A percentile compares a stretch with the other conserved stretches of the same genome.
Conservation (phyloP, 129 eudicot species). For the Tagetes patula region DNA sequence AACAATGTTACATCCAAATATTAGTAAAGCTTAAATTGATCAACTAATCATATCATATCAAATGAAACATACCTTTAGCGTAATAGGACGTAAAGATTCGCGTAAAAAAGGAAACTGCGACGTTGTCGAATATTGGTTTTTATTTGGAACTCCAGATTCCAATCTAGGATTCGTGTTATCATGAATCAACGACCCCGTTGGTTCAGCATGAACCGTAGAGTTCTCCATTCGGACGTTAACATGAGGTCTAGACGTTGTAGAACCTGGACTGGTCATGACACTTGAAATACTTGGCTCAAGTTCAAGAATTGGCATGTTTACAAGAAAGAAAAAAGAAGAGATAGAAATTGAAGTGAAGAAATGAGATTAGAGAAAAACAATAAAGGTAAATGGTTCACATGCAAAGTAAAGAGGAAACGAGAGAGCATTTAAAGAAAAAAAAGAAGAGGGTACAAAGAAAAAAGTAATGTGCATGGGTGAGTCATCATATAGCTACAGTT, state of each 20-base stretch:
- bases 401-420: conserved; percentile 19
- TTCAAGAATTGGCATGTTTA: conserved; percentile 41
- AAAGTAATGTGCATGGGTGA: conserved; percentile 23
- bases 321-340: not conserved
- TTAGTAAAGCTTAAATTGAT: not conserved
- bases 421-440: conserved; percentile 35
- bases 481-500: conserved; percentile 35
- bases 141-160: conserved; percentile 25
- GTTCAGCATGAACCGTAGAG: conserved; percentile 39
- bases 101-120: conserved; percentile 45
- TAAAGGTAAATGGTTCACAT: conserved; percentile 32
- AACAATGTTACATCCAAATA: not conserved
- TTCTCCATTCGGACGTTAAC: conserved; percentile 36
- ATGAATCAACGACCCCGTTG: conserved; percentile 6
- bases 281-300: conserved; percentile 20
- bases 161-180: conserved; percentile 2
- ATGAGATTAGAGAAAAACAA: conserved; percentile 22
- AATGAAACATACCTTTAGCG: conserved; percentile 58
- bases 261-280: conserved; percentile 6
- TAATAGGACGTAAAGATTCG: conserved; percentile 56
- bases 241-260: conserved; percentile 16
- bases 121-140: conserved; percentile 18
- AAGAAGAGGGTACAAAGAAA: not conserved
- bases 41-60: not conserved
- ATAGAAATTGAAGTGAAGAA: conserved; percentile 12